Conservation (phyloP, 495 filamentous ascomycete species). For the Penicillium arizonense region DNA sequence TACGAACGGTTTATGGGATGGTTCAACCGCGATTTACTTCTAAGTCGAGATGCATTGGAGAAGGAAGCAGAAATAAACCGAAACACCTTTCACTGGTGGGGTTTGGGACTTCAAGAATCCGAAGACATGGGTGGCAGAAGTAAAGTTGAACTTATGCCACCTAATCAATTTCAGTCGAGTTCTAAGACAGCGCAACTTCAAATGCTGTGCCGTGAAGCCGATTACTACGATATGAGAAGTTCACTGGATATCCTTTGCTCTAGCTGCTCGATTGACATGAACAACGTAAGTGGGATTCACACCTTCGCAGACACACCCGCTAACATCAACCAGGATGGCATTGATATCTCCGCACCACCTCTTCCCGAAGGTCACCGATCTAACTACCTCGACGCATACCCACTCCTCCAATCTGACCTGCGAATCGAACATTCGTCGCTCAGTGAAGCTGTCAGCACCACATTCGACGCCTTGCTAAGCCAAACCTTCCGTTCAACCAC, state of each 20-base stretch:
- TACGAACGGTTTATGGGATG: constrained; percentile 78
- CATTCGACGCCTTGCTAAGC: constrained; percentile 33
- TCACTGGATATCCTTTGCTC: constrained; percentile 37
- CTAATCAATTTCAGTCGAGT: constrained; percentile 5
- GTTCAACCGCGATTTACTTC: constrained; percentile 56
- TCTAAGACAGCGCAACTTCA: constrained; percentile 31
- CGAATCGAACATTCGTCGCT: constrained; percentile 40
- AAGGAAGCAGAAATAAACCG: constrained; percentile 29
- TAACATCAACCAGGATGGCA: constrained; percentile 38
- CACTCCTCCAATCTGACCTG: constrained; percentile 54
- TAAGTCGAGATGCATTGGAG: constrained; percentile 17
- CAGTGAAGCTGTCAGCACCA: constrained; percentile 32
- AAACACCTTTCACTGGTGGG: constrained; percentile 40
- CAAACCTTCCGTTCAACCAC: constrained; percentile 31
- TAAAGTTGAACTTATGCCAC: constrained; percentile 6
- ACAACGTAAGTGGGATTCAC: constrained; percentile 23
- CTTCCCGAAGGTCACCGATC: constrained; percentile 56
- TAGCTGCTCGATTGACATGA: constrained; percentile 26
- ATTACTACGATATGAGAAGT: constrained; percentile 37
- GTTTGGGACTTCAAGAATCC: constrained; percentile 36
- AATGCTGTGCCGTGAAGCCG: constrained; percentile 21
- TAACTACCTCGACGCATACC: constrained; percentile 64
- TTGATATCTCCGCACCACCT: constrained; percentile 63
- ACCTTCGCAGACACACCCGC: not conserved
- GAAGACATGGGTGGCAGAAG: constrained; percentile 23